Conservation (phyloP, 805 yeast species). For the Teunomyces funiuensis region DNA sequence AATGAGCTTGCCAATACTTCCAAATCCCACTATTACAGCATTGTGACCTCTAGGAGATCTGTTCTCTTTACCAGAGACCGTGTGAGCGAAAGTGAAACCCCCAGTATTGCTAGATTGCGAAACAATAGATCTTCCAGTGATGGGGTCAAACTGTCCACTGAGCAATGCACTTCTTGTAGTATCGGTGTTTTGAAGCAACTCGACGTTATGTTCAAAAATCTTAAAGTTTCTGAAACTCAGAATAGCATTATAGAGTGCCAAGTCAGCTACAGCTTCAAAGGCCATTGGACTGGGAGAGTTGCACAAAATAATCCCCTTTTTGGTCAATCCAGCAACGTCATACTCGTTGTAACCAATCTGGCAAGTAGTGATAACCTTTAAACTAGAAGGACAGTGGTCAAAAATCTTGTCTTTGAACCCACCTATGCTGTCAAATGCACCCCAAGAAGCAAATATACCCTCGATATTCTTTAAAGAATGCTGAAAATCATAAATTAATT, state of each 20-base stretch:
- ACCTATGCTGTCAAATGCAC: constrained; percentile 18
- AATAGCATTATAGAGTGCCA: constrained; percentile 23
- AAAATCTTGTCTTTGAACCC: constrained; percentile 22
- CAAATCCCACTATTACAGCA: constrained; percentile 28
- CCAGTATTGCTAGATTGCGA: background rate
- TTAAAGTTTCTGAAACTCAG: constrained; percentile 25
- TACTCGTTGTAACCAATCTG: constrained; percentile 25
- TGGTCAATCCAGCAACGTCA: constrained; percentile 18
- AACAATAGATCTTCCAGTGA: constrained; percentile 4
- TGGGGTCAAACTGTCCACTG: constrained; percentile 10
- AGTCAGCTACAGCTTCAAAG: constrained; percentile 28
- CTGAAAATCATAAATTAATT: constrained; percentile 17
- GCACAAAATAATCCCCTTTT: constrained; percentile 22
- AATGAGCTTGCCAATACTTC: constrained; percentile 24
- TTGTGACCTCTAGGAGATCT: constrained; percentile 22
- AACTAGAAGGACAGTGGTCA: constrained; percentile 16
- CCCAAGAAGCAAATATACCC: constrained; percentile 27
- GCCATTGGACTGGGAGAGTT: constrained; percentile 25
- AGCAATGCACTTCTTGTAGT: constrained; percentile 13
- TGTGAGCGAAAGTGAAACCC: constrained; percentile 28
- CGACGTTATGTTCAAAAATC: constrained; percentile 12
- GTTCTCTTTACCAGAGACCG: constrained; percentile 14
- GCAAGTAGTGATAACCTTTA: constrained; percentile 22
- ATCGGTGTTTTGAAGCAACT: constrained; percentile 13
- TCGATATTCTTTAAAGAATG: constrained; percentile 16